These are phyloP conservation scores for Persicaria maculosa DNA, from an alignment of 148 eudicot species.

Conservation along the genomic window DNA sequence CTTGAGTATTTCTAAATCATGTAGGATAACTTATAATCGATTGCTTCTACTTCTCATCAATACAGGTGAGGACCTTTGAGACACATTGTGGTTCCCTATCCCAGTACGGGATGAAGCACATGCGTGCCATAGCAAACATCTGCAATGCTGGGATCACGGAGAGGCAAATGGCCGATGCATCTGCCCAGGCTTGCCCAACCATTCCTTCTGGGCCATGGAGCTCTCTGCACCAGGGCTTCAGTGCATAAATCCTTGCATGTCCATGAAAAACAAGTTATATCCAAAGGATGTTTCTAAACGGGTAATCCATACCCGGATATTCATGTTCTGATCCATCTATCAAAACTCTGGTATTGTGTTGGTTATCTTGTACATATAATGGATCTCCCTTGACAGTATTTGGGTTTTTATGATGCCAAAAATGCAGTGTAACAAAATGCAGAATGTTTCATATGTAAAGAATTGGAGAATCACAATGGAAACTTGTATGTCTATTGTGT, in stretches of 20 bases:
- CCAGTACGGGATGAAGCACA: constrained; percentile 97
- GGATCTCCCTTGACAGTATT: not conserved
- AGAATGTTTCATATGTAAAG: constrained; percentile 5
- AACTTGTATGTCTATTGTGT: not conserved
- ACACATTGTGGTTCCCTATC: constrained; percentile 76
- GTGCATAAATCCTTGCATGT: constrained; percentile 36
- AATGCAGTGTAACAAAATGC: not conserved
- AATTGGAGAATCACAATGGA: not conserved
- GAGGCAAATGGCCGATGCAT: constrained; percentile 77
- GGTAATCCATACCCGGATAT: not conserved
- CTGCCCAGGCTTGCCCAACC: constrained; percentile 69
- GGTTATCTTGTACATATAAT: not conserved
- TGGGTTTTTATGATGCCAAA: not conserved
- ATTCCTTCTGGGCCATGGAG: constrained; percentile 78
- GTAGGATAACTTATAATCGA: too few species aligned
- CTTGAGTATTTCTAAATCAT: too few species aligned
- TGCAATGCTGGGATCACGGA: constrained; percentile 71
- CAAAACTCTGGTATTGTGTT: not conserved
- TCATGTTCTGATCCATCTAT: not conserved
- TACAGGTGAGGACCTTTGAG: constrained; percentile 85
- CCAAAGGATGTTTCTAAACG: not conserved
- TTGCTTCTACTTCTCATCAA: not conserved
- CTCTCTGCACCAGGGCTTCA: constrained; percentile 77
- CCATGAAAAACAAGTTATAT: not conserved
- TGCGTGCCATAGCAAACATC: constrained; percentile 87